Percentiles rank a stretch among this genome's conserved stretches.
Conservation (phyloP, 495 filamentous ascomycete genomes). For the Alectoria sarmentosa region DNA sequence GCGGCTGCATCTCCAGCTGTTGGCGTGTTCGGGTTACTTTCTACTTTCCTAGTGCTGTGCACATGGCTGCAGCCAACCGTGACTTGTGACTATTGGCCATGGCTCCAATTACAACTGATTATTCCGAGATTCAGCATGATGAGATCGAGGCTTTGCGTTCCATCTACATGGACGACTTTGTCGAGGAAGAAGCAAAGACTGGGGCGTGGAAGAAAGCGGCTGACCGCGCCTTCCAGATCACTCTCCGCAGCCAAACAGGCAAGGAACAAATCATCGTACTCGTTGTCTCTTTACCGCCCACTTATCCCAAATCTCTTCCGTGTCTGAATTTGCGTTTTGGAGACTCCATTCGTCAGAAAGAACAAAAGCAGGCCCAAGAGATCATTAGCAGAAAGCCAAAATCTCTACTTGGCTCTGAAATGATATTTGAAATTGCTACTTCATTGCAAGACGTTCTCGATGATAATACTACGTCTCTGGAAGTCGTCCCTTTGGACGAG, state of each 20-base stretch:
- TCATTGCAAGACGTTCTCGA: slow-evolving; percentile 83
- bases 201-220: slow-evolving; percentile 87
- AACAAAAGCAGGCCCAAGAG: slow-evolving; percentile 59
- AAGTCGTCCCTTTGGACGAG: slow-evolving; percentile 76
- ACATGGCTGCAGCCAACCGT: background rate
- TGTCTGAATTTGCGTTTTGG: slow-evolving; percentile 62
- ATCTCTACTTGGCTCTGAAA: slow-evolving; percentile 66
- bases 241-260: slow-evolving; percentile 56
- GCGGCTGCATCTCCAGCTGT: slow-evolving; percentile 8
- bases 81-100: background rate
- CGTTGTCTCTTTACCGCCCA: slow-evolving; percentile 70
- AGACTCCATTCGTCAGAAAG: slow-evolving; percentile 53
- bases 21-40: background rate
- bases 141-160: slow-evolving; percentile 82
- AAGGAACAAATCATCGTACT: slow-evolving; percentile 56
- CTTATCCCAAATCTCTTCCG: slow-evolving; percentile 85
- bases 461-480: slow-evolving; percentile 66
- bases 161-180: slow-evolving; percentile 89
- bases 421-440: slow-evolving; percentile 83
- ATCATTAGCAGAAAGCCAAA: slow-evolving; percentile 64
- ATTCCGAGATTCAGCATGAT: slow-evolving; percentile 76
- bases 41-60: background rate
- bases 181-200: slow-evolving; percentile 60
- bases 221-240: slow-evolving; percentile 73
- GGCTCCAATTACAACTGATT: slow-evolving; percentile 49